Evolutionary conservation across 1,284 basidiomycete genomes (phyloP).

Genomic region (Golubevia pallescens): DNA sequence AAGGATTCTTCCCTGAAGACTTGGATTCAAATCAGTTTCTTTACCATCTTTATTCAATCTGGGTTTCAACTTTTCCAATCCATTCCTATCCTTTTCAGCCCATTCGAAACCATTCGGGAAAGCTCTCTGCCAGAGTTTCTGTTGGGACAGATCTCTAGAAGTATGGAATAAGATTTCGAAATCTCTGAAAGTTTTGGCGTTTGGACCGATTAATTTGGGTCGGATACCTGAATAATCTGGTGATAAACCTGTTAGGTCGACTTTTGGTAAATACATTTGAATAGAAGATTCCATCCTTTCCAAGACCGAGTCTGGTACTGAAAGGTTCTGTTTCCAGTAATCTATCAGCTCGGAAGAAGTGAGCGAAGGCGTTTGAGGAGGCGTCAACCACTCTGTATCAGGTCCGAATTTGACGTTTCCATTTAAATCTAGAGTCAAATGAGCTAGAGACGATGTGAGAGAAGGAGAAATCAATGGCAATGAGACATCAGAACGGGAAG

Average conservation of each 20-base stretch:
- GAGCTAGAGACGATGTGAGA: constrained; percentile 8
- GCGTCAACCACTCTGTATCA: constrained; percentile 77
- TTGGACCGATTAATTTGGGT: constrained; percentile 81
- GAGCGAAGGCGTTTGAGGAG: constrained; percentile 17
- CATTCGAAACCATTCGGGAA: neutral
- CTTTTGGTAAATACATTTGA: constrained; percentile 74
- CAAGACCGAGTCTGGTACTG: constrained; percentile 6
- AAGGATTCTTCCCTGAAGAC: too few species aligned
- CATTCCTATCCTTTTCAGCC: neutral
- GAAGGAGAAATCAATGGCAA: too few species aligned
- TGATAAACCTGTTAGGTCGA: constrained; percentile 73
- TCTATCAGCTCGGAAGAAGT: constrained; percentile 4
- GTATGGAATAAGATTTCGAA: constrained; percentile 69
- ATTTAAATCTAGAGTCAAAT: constrained; percentile 74
- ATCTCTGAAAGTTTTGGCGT: constrained; percentile 77
- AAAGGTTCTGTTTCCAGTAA: constrained; percentile 22
- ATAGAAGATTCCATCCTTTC: constrained; percentile 44
- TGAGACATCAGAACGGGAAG: neutral
- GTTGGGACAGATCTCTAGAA: constrained; percentile 24
- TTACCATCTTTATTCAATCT: too few species aligned
- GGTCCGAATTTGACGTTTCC: constrained; percentile 91
- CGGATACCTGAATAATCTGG: constrained; percentile 92
- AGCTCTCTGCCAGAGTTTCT: constrained; percentile 43
- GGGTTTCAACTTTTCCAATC: neutral
- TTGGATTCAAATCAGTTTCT: too few species aligned